These are phyloP conservation scores for Ophiostoma sp. DNA, from an alignment of 2,329 filamentous ascomycete species.

Conservation along the genomic window DNA sequence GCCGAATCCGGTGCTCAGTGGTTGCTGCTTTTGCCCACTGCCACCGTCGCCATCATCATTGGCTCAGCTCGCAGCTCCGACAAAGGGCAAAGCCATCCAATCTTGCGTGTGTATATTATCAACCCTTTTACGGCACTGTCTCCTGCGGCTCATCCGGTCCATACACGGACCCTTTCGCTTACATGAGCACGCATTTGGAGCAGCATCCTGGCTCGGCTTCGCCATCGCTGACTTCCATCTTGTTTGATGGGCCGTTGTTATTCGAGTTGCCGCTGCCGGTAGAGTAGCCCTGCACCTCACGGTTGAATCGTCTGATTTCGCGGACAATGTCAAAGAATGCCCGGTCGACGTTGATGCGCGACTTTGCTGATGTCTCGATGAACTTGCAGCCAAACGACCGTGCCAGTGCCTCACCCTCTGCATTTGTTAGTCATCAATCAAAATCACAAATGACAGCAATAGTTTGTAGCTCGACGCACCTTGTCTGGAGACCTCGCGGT, in stretches of 20 bases:
- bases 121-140: neutral
- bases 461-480: slow-evolving; percentile 53
- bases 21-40: neutral
- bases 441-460: neutral
- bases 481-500: slow-evolving; percentile 86
- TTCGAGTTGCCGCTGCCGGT: slow-evolving; percentile 62
- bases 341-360: slow-evolving; percentile 95
- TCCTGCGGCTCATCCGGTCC: neutral
- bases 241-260: slow-evolving; percentile 55
- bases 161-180: neutral
- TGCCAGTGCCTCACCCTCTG: slow-evolving; percentile 86
- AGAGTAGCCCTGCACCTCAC: slow-evolving; percentile 88
- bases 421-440: slow-evolving; percentile 21
- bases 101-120: neutral
- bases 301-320: slow-evolving; percentile 97
- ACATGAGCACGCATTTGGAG: slow-evolving; percentile 37
- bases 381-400: slow-evolving; percentile 92
- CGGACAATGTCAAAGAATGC: slow-evolving; percentile 98
- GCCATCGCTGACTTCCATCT: slow-evolving; percentile 73
- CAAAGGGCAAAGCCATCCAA: neutral
- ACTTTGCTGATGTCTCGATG: slow-evolving; percentile 98
- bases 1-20: neutral
- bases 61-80: neutral
- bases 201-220: slow-evolving; percentile 72
- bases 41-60: neutral